These are phyloP conservation scores for Globisporangium megalacanthum DNA, from an alignment of 352 stramenopile species.

Conservation along the genomic window DNA sequence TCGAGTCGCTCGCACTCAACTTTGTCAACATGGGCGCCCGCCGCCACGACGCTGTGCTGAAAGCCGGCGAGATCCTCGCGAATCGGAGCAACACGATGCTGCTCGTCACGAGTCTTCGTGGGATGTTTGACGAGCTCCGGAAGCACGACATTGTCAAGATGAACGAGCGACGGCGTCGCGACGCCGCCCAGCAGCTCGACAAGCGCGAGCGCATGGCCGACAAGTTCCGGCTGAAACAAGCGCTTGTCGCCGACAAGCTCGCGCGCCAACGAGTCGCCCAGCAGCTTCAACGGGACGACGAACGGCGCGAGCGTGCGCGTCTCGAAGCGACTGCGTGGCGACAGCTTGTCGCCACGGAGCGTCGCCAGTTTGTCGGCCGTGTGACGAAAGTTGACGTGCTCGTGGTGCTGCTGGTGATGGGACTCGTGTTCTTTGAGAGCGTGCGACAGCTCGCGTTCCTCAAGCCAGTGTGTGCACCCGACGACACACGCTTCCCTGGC, in stretches of 20 bases:
- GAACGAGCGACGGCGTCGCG: conserved; percentile 55
- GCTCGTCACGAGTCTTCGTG: conserved; percentile 51
- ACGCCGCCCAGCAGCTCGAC: conserved; percentile 47
- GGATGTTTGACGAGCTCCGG: conserved; percentile 67
- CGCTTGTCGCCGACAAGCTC: conserved; percentile 60
- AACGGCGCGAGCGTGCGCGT: conserved; percentile 22
- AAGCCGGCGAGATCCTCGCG: conserved; percentile 70
- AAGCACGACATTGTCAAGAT: conserved; percentile 76
- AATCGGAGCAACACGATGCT: conserved; percentile 82
- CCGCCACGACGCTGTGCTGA: conserved; percentile 59
- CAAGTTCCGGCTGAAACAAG: conserved; percentile 67
- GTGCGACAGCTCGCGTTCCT: conserved; percentile 53
- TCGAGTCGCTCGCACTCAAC: conserved; percentile 53
- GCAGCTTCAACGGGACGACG: conserved; percentile 41
- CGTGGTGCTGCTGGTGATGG: conserved; percentile 68
- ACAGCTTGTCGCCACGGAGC: conserved; percentile 24
- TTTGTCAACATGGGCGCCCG: conserved; percentile 64
- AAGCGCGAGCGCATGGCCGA: conserved; percentile 55
- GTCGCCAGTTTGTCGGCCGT: conserved; percentile 50
- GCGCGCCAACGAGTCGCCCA: conserved; percentile 44
- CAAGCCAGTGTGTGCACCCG: conserved; percentile 45
- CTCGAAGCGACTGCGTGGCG: conserved; percentile 26
- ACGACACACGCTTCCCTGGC: conserved; percentile 40
- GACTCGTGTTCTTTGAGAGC: conserved; percentile 72
- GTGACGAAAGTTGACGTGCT: conserved; percentile 71